Percentiles rank a stretch among this genome's conserved stretches.
Evolutionary conservation across 306 rosid species (phyloP).

Genomic region (Vigna hirtella): DNA sequence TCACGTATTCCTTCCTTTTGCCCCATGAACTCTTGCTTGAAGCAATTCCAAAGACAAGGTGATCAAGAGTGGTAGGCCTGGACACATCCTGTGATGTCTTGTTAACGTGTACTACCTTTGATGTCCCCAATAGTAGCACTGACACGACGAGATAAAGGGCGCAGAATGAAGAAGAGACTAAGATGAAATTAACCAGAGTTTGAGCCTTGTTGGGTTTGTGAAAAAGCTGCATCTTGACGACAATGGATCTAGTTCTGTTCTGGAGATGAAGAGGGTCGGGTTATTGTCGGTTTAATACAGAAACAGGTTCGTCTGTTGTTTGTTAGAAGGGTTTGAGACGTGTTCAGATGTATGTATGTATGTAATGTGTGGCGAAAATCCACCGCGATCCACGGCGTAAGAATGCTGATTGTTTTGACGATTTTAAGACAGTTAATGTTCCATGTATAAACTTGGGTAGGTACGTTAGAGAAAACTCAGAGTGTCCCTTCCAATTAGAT

Average conservation of each 20-base stretch:
- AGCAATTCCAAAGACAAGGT: slow-evolving; percentile 88
- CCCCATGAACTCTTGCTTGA: slow-evolving; percentile 69
- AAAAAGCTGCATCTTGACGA: slow-evolving; percentile 57
- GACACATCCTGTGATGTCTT: slow-evolving; percentile 48
- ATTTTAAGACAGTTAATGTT: slow-evolving; percentile 38
- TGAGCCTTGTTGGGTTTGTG: slow-evolving; percentile 57
- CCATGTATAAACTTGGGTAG: slow-evolving; percentile 48
- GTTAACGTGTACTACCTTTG: slow-evolving; percentile 22
- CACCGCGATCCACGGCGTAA: slow-evolving; percentile 52
- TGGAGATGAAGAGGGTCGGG: not conserved
- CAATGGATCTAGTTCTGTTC: not conserved
- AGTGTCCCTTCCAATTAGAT: slow-evolving; percentile 40
- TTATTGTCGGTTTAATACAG: not conserved
- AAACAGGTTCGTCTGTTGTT: not conserved
- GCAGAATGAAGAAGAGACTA: slow-evolving; percentile 63
- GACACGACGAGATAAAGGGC: slow-evolving; percentile 60
- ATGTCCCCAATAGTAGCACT: slow-evolving; percentile 47
- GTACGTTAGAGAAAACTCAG: slow-evolving; percentile 25
- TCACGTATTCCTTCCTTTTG: slow-evolving; percentile 61
- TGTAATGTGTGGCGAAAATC: not conserved
- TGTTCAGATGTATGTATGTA: not conserved
- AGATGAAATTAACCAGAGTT: slow-evolving; percentile 48
- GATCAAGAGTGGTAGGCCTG: slow-evolving; percentile 59
- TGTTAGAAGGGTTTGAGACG: slow-evolving; percentile 6
- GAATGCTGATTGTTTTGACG: slow-evolving; percentile 45